A percentile compares a stretch with the other conserved stretches of the same genome.
Conservation (phyloP, 2,329 filamentous ascomycete genomes). For the Didymella glomerata region DNA sequence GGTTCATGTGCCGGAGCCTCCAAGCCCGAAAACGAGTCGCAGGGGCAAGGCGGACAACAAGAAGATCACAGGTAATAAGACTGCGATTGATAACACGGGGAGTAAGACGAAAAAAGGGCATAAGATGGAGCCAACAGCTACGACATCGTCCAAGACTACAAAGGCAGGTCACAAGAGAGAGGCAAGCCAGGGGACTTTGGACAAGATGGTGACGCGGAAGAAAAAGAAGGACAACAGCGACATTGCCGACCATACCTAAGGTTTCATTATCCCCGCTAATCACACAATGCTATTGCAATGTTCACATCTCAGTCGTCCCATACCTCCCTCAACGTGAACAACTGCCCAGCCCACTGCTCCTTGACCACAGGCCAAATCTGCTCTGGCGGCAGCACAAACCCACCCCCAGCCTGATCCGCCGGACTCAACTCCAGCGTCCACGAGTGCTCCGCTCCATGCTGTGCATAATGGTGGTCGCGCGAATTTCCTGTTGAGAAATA, state of each 20-base stretch:
- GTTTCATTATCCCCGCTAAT: background rate
- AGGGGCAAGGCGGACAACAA: conserved; percentile 64
- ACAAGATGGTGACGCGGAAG: conserved; percentile 42
- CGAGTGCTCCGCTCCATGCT: conserved; percentile 52
- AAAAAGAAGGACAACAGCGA: conserved; percentile 39
- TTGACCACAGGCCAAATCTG: conserved; percentile 57
- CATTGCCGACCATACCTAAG: conserved; percentile 26
- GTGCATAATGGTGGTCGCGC: conserved; percentile 55
- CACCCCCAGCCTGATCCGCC: conserved; percentile 54
- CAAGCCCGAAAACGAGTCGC: conserved; percentile 27
- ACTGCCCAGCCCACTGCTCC: conserved; percentile 57
- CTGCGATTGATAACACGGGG: conserved; percentile 14
- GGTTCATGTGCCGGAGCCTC: conserved; percentile 11
- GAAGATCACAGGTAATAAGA: conserved; percentile 66
- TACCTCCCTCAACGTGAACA: conserved; percentile 32
- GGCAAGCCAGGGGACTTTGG: conserved; percentile 60
- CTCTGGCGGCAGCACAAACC: conserved; percentile 58
- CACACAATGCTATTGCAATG: background rate
- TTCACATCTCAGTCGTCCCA: conserved; percentile 15
- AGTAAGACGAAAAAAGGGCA: conserved; percentile 59
- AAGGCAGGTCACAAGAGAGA: conserved; percentile 66
- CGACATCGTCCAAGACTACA: conserved; percentile 25
- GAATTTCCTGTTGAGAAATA: conserved; percentile 62
- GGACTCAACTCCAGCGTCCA: conserved; percentile 59
- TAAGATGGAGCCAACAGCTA: conserved; percentile 44